A percentile compares a stretch with the other conserved stretches of the same genome.
phyloP scores from a whole-genome alignment of 495 filamentous ascomycete genomes.

The Penicillium canariense region DNA sequence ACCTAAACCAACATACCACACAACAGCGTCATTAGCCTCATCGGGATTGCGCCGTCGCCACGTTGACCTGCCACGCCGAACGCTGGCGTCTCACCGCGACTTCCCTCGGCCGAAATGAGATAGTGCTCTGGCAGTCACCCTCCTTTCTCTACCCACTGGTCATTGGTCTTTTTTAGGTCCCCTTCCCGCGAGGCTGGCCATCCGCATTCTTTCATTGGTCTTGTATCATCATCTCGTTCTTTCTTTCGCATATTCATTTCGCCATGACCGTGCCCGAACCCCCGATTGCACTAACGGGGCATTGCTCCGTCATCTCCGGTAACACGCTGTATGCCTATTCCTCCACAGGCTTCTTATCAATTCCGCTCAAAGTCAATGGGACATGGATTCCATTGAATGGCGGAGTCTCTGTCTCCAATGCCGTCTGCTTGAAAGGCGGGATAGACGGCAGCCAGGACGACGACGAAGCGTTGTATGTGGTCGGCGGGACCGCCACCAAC shows the following conservation, averaged over 20 bases:
- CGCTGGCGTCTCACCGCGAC: constrained; percentile 2
- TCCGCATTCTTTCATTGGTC: constrained; percentile 30
- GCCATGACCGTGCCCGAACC: constrained; percentile 67
- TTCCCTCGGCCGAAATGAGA: constrained; percentile 30
- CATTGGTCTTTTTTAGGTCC: constrained; percentile 11
- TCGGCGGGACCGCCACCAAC: constrained; percentile 66
- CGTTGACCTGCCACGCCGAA: neutral
- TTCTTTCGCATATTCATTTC: constrained; percentile 14
- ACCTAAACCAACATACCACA: neutral
- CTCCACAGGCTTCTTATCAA: constrained; percentile 67
- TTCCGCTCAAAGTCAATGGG: constrained; percentile 64
- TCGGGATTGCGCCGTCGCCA: neutral
- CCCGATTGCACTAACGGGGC: constrained; percentile 60
- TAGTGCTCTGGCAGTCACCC: constrained; percentile 46
- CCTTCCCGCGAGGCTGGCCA: constrained; percentile 30
- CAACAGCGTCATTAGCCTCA: neutral
- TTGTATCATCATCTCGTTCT: constrained; percentile 24
- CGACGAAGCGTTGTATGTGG: constrained; percentile 70
- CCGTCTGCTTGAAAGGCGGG: constrained; percentile 67
- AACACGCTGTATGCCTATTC: constrained; percentile 87
- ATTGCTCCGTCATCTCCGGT: constrained; percentile 80
- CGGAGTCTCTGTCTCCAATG: constrained; percentile 68
- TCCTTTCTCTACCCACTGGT: constrained; percentile 21
- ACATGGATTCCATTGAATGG: constrained; percentile 63
- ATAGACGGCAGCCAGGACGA: constrained; percentile 50